Evolutionary conservation across 2,329 filamentous ascomycete species (phyloP).

Genomic region (Rutstroemia sp.): DNA sequence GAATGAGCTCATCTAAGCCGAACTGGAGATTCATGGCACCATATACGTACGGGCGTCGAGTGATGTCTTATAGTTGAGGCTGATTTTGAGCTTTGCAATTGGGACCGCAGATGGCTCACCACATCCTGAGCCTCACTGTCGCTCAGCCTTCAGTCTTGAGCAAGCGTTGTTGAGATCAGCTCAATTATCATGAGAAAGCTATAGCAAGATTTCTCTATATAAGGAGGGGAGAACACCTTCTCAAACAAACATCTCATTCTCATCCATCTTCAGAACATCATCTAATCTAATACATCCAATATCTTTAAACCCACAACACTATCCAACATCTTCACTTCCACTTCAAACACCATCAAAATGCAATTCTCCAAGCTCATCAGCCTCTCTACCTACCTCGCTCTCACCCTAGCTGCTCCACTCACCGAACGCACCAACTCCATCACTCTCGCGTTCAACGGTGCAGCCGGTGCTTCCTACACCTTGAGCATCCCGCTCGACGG

Average conservation of each 20-base stretch:
- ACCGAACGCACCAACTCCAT: background rate
- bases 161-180: background rate
- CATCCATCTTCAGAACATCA: background rate
- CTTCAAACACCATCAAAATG: slow-evolving; percentile 12
- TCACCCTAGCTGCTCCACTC: slow-evolving; percentile 15
- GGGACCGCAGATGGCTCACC: background rate
- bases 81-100: background rate
- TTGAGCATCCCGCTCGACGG: slow-evolving; percentile 20
- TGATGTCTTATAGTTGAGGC: background rate
- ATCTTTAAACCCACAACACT: background rate
- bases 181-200: background rate
- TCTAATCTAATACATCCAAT: background rate
- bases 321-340: background rate
- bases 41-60: background rate
- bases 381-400: slow-evolving; percentile 13
- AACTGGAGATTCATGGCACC: background rate
- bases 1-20: background rate
- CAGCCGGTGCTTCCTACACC: slow-evolving; percentile 19
- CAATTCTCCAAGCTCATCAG: slow-evolving; percentile 14
- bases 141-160: background rate
- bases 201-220: background rate
- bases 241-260: background rate
- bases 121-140: background rate
- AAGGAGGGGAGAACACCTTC: background rate
- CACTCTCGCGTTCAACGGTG: slow-evolving; percentile 20